Conservation (phyloP, 495 filamentous ascomycete genomes). For the Parmelia sp. region DNA sequence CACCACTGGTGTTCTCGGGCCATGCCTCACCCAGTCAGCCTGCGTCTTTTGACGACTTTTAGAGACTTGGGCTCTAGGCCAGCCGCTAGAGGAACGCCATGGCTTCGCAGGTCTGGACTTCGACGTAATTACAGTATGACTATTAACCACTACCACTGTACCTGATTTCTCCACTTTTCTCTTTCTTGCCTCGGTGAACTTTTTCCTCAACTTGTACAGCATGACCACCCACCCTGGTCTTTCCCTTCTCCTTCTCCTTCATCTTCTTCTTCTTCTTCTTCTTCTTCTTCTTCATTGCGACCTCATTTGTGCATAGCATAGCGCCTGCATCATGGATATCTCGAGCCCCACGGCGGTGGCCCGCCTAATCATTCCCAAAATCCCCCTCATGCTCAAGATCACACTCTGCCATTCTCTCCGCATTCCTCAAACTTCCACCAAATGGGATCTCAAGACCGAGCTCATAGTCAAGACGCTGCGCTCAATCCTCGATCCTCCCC, state of each 20-base stretch:
- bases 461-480: constrained; percentile 66
- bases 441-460: constrained; percentile 74
- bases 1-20: too few species aligned
- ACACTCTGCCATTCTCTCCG: constrained; percentile 60
- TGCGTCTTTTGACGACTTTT: too few species aligned
- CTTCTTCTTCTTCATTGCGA: not conserved
- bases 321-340: constrained; percentile 31
- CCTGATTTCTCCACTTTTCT: not conserved
- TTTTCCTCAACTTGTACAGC: not conserved
- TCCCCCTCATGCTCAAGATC: constrained; percentile 63
- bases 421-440: constrained; percentile 58
- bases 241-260: too few species aligned
- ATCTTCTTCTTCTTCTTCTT: not conserved
- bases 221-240: too few species aligned
- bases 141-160: not conserved
- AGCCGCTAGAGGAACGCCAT: not conserved
- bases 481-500: constrained; percentile 45
- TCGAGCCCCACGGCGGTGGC: constrained; percentile 38
- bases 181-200: not conserved
- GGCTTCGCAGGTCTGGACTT: not conserved
- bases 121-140: too few species aligned
- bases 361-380: constrained; percentile 45
- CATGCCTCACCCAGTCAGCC: too few species aligned
- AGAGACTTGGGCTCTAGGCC: not conserved
- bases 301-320: not conserved